These are phyloP conservation scores for Erysiphe pulchra DNA, from an alignment of 2,329 filamentous ascomycete species.

Conservation along the genomic window DNA sequence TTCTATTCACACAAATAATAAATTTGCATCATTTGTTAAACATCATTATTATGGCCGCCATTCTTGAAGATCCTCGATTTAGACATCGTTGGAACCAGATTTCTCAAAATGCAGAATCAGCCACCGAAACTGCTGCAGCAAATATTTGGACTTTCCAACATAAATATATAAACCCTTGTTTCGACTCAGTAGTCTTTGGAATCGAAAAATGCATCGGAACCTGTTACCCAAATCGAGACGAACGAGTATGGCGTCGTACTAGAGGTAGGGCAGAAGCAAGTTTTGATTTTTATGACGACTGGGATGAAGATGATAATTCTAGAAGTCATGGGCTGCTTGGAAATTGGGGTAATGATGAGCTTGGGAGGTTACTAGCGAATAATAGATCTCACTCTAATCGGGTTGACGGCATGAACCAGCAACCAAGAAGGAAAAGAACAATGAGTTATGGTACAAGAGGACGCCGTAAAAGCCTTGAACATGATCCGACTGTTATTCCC, in stretches of 20 bases:
- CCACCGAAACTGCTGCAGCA: conserved; percentile 76
- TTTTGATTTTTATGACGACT: conserved; percentile 97
- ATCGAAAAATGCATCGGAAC: conserved; percentile 47
- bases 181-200: conserved; percentile 37
- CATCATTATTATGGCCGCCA: conserved; percentile 11
- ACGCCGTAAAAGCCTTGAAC: conserved; percentile 28
- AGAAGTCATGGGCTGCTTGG: conserved; percentile 37
- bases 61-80: conserved; percentile 61
- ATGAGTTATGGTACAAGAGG: conserved; percentile 73
- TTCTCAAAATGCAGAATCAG: conserved; percentile 68
- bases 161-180: conserved; percentile 60
- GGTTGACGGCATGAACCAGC: conserved; percentile 24
- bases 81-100: conserved; percentile 87
- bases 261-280: conserved; percentile 50
- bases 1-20: not conserved
- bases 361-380: conserved; percentile 58
- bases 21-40: not conserved
- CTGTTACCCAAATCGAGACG: conserved; percentile 46
- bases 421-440: conserved; percentile 46
- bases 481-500: conserved; percentile 71
- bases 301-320: conserved; percentile 34
- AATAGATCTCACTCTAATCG: conserved; percentile 22
- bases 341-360: conserved; percentile 58
- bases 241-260: conserved; percentile 47
- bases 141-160: conserved; percentile 77